Conservation (phyloP, 495 filamentous ascomycete genomes). For the Immersiella caudata region DNA sequence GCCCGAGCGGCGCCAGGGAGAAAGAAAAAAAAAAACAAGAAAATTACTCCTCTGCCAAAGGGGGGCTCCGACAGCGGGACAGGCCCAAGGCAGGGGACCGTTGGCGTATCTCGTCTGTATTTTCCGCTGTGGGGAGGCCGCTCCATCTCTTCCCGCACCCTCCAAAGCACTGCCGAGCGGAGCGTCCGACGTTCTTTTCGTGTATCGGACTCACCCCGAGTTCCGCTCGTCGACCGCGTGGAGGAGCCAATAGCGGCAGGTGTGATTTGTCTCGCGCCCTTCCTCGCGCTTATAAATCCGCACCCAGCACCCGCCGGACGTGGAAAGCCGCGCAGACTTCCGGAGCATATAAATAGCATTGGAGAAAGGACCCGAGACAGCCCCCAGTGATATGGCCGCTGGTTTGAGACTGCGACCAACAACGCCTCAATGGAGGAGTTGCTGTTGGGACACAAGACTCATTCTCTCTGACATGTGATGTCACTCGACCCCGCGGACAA, state of each 20-base stretch:
- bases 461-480: neutral
- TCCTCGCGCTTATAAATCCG: neutral
- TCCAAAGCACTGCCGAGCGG: neutral
- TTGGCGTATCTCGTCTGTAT: neutral
- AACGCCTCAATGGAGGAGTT: neutral
- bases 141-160: neutral
- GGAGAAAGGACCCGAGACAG: neutral
- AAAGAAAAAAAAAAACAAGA: neutral
- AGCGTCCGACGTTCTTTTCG: neutral
- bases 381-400: neutral
- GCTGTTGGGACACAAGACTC: neutral
- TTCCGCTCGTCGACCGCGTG: neutral
- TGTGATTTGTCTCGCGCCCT: constrained; percentile 6
- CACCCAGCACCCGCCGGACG: neutral
- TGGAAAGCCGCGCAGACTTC: neutral
- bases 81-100: neutral
- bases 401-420: neutral
- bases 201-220: neutral
- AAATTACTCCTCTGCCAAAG: neutral
- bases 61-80: constrained; percentile 13
- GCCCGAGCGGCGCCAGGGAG: too few relatives aligned
- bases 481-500: constrained; percentile 9
- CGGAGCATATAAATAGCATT: neutral
- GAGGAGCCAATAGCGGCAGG: constrained; percentile 11
- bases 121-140: neutral